phyloP scores from a whole-genome alignment of 1,284 basidiomycete species.

The Cryptococcus jaspeensis region DNA sequence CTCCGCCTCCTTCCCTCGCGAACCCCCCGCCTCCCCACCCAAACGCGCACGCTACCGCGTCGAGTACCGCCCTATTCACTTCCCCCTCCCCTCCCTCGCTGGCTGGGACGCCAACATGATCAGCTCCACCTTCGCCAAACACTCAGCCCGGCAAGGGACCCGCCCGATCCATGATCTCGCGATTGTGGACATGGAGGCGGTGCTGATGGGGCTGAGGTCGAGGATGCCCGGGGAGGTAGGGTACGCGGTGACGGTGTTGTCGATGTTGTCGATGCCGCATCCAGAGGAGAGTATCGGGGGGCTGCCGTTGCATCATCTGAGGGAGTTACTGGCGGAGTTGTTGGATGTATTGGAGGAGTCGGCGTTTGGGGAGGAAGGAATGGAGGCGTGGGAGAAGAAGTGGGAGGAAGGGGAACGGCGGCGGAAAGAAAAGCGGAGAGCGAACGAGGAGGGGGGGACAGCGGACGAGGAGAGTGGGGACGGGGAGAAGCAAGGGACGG shows the following conservation, averaged over 20 bases:
- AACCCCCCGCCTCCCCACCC: conserved; percentile 21
- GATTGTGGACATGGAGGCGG: conserved; percentile 79
- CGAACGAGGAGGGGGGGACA: background rate
- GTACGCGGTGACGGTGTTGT: conserved; percentile 85
- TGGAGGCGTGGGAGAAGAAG: conserved; percentile 47
- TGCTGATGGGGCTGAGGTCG: conserved; percentile 86
- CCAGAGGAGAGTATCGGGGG: conserved; percentile 56
- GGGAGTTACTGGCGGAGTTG: conserved; percentile 81
- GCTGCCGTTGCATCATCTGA: conserved; percentile 72
- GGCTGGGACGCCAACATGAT: conserved; percentile 75
- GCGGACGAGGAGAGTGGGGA: background rate
- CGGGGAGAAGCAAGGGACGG: conserved; percentile 56
- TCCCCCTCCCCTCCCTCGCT: conserved; percentile 74
- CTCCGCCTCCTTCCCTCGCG: conserved; percentile 2
- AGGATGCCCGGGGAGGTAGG: conserved; percentile 78
- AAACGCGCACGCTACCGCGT: conserved; percentile 70
- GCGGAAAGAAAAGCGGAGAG: background rate
- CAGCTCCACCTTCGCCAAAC: conserved; percentile 62
- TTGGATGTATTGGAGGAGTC: conserved; percentile 82
- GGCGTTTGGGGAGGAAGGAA: conserved; percentile 62
- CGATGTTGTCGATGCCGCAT: conserved; percentile 61
- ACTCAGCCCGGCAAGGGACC: conserved; percentile 63
- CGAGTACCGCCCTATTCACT: conserved; percentile 80
- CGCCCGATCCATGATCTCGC: conserved; percentile 56
- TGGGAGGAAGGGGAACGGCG: background rate